A percentile compares a stretch with the other conserved stretches of the same genome.
Conservation (phyloP, 305 asterid species). For the Fraxinus xanthoxyloides region DNA sequence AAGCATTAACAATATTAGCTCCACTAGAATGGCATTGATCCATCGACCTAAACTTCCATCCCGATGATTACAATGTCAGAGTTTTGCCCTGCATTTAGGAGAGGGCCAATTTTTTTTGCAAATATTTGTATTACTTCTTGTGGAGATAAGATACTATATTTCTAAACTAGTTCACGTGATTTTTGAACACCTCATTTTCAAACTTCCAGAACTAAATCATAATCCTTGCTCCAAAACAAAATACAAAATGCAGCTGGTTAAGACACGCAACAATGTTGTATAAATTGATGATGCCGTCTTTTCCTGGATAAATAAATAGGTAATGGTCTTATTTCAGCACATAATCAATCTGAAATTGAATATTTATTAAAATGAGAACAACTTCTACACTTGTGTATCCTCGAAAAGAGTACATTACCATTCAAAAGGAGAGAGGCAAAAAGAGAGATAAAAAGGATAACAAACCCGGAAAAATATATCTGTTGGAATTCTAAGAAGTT, state of each 20-base stretch:
- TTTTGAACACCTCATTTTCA: not conserved
- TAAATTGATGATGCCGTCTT: not conserved
- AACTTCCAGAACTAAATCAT: not conserved
- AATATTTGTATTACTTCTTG: not conserved
- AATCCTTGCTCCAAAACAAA: not conserved
- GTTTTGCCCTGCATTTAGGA: not conserved
- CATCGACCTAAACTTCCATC: not conserved
- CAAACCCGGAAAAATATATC: slow-evolving; percentile 77
- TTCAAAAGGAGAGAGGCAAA: not conserved
- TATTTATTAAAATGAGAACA: not conserved
- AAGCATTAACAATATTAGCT: not conserved
- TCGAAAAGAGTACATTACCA: not conserved
- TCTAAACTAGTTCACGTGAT: not conserved
- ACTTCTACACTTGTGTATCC: not conserved
- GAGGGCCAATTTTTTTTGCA: not conserved
- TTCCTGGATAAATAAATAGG: not conserved
- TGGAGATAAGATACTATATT: not conserved
- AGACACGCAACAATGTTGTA: not conserved
- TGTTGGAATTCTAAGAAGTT: slow-evolving; percentile 79
- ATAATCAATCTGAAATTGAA: not conserved
- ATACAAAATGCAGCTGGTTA: not conserved
- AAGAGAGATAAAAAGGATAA: not conserved
- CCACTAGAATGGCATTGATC: not conserved
- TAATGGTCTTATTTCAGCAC: not conserved
- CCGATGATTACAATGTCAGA: not conserved